Evolutionary conservation across 2,329 filamentous ascomycete species (phyloP).

Genomic region (Coleophoma crateriformis): DNA sequence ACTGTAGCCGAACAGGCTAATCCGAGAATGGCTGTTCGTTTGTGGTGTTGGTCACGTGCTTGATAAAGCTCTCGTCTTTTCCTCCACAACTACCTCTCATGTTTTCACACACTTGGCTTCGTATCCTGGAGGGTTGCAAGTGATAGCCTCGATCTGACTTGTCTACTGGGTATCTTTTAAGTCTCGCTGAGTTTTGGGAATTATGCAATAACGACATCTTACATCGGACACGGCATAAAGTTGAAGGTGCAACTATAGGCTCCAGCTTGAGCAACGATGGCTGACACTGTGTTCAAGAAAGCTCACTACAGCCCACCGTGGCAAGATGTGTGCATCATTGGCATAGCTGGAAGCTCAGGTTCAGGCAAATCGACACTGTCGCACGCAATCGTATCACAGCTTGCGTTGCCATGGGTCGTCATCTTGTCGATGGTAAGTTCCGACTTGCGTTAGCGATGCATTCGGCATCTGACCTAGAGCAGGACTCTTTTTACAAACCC

Average conservation of each 20-base stretch:
- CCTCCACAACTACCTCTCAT: too few relatives aligned
- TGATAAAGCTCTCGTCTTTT: too few relatives aligned
- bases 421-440: slow-evolving; percentile 84
- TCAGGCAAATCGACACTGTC: slow-evolving; percentile 93
- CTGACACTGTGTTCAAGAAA: slow-evolving; percentile 22
- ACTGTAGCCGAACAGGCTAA: not conserved
- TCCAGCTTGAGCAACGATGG: slow-evolving; percentile 8
- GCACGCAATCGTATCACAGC: slow-evolving; percentile 79
- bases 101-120: too few relatives aligned
- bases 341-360: slow-evolving; percentile 89
- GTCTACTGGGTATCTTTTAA: too few relatives aligned
- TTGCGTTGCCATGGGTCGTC: slow-evolving; percentile 96
- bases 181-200: too few relatives aligned
- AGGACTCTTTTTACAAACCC: slow-evolving; percentile 98
- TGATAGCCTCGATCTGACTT: too few relatives aligned
- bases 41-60: too few relatives aligned
- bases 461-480: slow-evolving; percentile 6
- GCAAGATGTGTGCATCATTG: slow-evolving; percentile 95
- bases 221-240: too few relatives aligned
- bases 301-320: slow-evolving; percentile 90
- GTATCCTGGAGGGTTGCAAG: too few relatives aligned
- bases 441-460: not conserved
- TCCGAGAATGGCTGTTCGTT: too few relatives aligned
- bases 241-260: too few relatives aligned
- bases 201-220: too few relatives aligned